These are phyloP conservation scores for Nidularia sp. DNA, from an alignment of 768 basidiomycete genomes.

Conservation along the genomic window DNA sequence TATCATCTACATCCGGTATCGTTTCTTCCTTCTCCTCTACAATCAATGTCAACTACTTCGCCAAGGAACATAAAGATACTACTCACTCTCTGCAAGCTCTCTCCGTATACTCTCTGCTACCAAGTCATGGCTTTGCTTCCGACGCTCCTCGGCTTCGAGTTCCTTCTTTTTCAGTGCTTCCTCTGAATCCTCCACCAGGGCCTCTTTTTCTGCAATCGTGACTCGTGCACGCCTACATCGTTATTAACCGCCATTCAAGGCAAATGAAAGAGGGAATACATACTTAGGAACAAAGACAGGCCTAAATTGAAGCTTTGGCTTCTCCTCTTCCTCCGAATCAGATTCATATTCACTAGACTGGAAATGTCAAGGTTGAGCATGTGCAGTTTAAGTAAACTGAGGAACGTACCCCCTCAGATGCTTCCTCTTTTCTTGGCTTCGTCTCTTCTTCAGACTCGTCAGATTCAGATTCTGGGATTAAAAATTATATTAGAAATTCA, in stretches of 20 bases:
- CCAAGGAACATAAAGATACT: neutral
- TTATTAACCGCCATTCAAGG: constrained; percentile 3
- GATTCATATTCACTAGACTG: constrained; percentile 86
- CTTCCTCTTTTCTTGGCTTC: constrained; percentile 24
- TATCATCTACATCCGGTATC: constrained; percentile 89
- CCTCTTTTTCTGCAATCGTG: constrained; percentile 69
- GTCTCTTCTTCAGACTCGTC: neutral
- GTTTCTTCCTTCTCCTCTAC: constrained; percentile 86
- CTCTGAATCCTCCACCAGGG: constrained; percentile 68
- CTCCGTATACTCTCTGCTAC: constrained; percentile 92
- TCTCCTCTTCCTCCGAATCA: constrained; percentile 74
- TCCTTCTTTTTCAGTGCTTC: constrained; percentile 69
- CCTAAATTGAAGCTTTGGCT: constrained; percentile 73
- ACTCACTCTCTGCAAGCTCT: constrained; percentile 85
- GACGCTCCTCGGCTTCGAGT: constrained; percentile 74
- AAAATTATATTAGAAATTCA: neutral
- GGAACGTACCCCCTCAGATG: constrained; percentile 41
- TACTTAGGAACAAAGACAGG: constrained; percentile 97
- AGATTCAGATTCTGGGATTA: constrained; percentile 1
- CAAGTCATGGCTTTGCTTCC: constrained; percentile 85
- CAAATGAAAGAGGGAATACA: constrained; percentile 16
- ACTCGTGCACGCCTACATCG: constrained; percentile 61
- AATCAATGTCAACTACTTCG: neutral
- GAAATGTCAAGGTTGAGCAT: neutral
- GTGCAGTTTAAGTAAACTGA: neutral